These are phyloP conservation scores for Gigaspora rosea DNA, from an alignment of 192 early-diverging fungal species.

Conservation along the genomic window DNA sequence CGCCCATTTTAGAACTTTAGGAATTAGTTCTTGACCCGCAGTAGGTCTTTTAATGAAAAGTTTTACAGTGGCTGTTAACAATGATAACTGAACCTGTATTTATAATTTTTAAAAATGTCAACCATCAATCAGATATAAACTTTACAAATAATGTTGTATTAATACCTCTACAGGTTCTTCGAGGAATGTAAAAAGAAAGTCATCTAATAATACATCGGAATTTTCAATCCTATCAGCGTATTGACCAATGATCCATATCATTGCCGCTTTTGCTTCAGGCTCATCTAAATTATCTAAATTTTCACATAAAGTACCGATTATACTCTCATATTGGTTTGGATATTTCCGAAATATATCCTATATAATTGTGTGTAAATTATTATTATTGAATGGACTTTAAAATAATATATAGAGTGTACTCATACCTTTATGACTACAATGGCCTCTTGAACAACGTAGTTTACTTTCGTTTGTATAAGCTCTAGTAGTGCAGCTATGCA, in stretches of 20 bases:
- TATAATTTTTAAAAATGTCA: no score
- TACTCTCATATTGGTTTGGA: slow-evolving; percentile 94
- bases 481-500: slow-evolving; percentile 89
- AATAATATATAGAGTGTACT: not conserved
- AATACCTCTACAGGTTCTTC: slow-evolving; percentile 76
- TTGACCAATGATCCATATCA: slow-evolving; percentile 99
- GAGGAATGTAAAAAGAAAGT: slow-evolving; percentile 87
- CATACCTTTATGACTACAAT: slow-evolving; percentile 90
- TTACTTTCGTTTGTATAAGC: slow-evolving; percentile 94
- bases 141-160: slow-evolving; percentile 4
- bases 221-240: slow-evolving; percentile 98
- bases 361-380: not conserved
- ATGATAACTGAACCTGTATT: slow-evolving; percentile 78
- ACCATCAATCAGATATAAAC: no score
- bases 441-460: slow-evolving; percentile 98
- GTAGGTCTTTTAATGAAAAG: slow-evolving; percentile 92
- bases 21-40: slow-evolving; percentile 89
- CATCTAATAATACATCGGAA: slow-evolving; percentile 84
- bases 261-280: slow-evolving; percentile 95
- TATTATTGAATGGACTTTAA: not conserved
- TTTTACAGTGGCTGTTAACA: slow-evolving; percentile 96
- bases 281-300: slow-evolving; percentile 96
- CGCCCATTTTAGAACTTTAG: slow-evolving; percentile 91
- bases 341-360: slow-evolving; percentile 98
- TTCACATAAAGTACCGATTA: slow-evolving; percentile 91